Percentiles rank a stretch among this genome's conserved stretches.
phyloP scores from a whole-genome alignment of 306 rosid species.

The Canavalia gladiata region DNA sequence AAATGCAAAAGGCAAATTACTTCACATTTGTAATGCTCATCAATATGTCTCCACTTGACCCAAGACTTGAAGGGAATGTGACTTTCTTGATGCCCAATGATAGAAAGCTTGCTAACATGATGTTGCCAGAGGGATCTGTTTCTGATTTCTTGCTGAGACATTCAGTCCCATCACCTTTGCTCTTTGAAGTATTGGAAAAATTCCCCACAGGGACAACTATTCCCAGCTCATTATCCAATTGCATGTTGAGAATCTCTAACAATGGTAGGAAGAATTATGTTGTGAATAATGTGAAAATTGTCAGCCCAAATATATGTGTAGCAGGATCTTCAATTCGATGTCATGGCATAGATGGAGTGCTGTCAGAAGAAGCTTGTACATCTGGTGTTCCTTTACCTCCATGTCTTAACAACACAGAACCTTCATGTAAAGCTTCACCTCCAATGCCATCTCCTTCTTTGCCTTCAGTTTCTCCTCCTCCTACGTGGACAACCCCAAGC shows the following conservation, averaged over 20 bases:
- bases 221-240: slow-evolving; percentile 63
- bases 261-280: slow-evolving; percentile 62
- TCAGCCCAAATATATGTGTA: slow-evolving; percentile 70
- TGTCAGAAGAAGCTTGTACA: slow-evolving; percentile 39
- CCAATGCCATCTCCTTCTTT: slow-evolving; percentile 40
- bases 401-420: slow-evolving; percentile 41
- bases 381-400: slow-evolving; percentile 34
- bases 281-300: slow-evolving; percentile 62
- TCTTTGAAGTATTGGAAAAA: slow-evolving; percentile 52
- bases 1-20: slow-evolving; percentile 79
- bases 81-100: slow-evolving; percentile 86
- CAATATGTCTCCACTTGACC: slow-evolving; percentile 62
- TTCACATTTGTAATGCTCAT: slow-evolving; percentile 70
- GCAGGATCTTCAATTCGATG: slow-evolving; percentile 66
- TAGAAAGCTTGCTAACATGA: slow-evolving; percentile 53
- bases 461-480: neutral
- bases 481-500: slow-evolving; percentile 25
- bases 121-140: slow-evolving; percentile 36
- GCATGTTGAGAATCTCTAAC: slow-evolving; percentile 60
- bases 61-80: slow-evolving; percentile 52
- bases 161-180: slow-evolving; percentile 72
- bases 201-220: slow-evolving; percentile 68
- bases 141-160: slow-evolving; percentile 63
- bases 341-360: slow-evolving; percentile 70
- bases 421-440: slow-evolving; percentile 43